These are phyloP conservation scores for Phytophthora cryptogea DNA, from an alignment of 352 stramenopile species.

Conservation along the genomic window DNA sequence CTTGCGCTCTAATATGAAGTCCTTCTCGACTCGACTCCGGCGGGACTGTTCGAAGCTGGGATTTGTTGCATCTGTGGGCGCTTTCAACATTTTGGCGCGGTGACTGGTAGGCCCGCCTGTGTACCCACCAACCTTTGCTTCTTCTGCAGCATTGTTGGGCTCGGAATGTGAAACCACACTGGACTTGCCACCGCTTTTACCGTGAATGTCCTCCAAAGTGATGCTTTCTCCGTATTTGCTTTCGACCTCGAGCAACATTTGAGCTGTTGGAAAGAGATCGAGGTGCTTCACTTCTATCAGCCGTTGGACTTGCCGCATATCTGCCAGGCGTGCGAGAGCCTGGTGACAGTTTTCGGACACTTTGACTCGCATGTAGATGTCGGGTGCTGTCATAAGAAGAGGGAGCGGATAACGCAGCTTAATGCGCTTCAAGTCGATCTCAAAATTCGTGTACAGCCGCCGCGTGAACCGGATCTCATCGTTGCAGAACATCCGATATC, in stretches of 20 bases:
- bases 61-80: slow-evolving; percentile 77
- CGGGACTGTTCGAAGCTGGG: slow-evolving; percentile 59
- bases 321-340: slow-evolving; percentile 67
- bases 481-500: slow-evolving; percentile 77
- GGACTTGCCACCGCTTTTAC: slow-evolving; percentile 9
- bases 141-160: slow-evolving; percentile 6
- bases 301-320: slow-evolving; percentile 60
- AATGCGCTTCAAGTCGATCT: slow-evolving; percentile 90
- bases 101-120: slow-evolving; percentile 8
- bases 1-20: slow-evolving; percentile 66
- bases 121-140: slow-evolving; percentile 11
- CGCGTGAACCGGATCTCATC: slow-evolving; percentile 69
- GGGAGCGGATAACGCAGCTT: slow-evolving; percentile 85
- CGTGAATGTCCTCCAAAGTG: slow-evolving; percentile 88
- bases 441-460: slow-evolving; percentile 87
- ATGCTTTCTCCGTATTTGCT: slow-evolving; percentile 93
- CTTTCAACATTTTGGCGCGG: slow-evolving; percentile 48
- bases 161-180: slow-evolving; percentile 12
- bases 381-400: slow-evolving; percentile 64
- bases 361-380: slow-evolving; percentile 92
- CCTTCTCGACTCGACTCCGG: slow-evolving; percentile 46
- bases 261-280: slow-evolving; percentile 74
- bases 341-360: slow-evolving; percentile 83
- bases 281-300: slow-evolving; percentile 64
- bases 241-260: slow-evolving; percentile 87